phyloP scores from a whole-genome alignment of 2,329 filamentous ascomycete genomes.

The Aspergillus floridensis region DNA sequence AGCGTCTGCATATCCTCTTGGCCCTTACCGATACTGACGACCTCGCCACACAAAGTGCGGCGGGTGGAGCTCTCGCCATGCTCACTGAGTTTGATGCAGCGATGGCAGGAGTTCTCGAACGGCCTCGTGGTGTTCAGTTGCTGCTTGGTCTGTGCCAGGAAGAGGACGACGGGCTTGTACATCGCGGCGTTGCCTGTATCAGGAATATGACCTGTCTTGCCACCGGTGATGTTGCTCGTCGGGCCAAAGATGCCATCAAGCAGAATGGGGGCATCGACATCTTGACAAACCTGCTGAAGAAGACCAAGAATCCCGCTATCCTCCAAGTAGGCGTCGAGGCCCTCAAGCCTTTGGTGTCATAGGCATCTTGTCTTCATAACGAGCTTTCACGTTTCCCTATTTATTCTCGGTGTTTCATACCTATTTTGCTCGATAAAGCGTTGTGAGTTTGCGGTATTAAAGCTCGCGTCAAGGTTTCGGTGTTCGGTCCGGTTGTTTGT shows the following conservation, averaged over 20 bases:
- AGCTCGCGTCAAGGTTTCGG: background rate
- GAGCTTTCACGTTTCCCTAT: slow-evolving; percentile 9
- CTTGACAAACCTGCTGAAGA: slow-evolving; percentile 68
- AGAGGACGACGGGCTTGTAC: slow-evolving; percentile 51
- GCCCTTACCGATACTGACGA: slow-evolving; percentile 88
- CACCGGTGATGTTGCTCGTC: slow-evolving; percentile 63
- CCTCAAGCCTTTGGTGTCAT: slow-evolving; percentile 63
- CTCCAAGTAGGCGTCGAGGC: slow-evolving; percentile 69
- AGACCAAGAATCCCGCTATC: slow-evolving; percentile 66
- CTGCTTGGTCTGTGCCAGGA: slow-evolving; percentile 78
- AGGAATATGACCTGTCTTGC: slow-evolving; percentile 66
- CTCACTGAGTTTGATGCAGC: slow-evolving; percentile 75
- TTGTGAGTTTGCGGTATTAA: background rate
- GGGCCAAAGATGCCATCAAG: slow-evolving; percentile 60
- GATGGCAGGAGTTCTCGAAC: slow-evolving; percentile 66
- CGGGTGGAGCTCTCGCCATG: slow-evolving; percentile 83
- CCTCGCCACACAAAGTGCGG: slow-evolving; percentile 71
- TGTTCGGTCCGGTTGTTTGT: slow-evolving; percentile 1
- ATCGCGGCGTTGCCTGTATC: slow-evolving; percentile 72
- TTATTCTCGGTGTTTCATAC: slow-evolving; percentile 4
- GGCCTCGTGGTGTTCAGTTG: slow-evolving; percentile 70
- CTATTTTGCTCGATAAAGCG: slow-evolving; percentile 11
- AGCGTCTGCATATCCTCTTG: slow-evolving; percentile 77
- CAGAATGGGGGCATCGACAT: slow-evolving; percentile 63
- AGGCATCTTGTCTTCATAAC: slow-evolving; percentile 1